Percentiles rank a stretch among this genome's conserved stretches.
Evolutionary conservation across 176 grass and related monocot species (phyloP).

Genomic region (Typha latifolia): DNA sequence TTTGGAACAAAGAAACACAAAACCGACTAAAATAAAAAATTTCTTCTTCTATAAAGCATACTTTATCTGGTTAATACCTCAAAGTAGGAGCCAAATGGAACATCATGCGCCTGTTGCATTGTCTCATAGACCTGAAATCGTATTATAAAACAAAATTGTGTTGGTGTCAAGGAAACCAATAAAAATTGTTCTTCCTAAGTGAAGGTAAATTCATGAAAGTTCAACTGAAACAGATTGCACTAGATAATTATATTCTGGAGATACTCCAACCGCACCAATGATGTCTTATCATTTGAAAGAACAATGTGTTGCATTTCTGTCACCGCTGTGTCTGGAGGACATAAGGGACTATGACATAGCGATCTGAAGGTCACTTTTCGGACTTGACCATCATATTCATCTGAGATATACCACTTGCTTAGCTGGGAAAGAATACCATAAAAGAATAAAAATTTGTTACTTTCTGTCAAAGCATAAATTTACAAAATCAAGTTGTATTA

Average conservation of each 20-base stretch:
- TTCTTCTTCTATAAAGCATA: neutral
- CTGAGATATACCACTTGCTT: constrained; percentile 51
- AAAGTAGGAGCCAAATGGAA: constrained; percentile 96
- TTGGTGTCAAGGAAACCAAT: constrained; percentile 10
- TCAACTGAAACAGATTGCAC: constrained; percentile 9
- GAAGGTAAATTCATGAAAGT: neutral
- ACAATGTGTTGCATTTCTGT: constrained; percentile 66
- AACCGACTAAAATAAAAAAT: neutral
- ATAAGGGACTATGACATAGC: constrained; percentile 84
- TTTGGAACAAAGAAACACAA: neutral
- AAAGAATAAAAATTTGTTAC: neutral
- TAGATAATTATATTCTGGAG: constrained; percentile 5
- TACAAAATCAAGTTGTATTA: neutral
- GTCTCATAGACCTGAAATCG: constrained; percentile 76
- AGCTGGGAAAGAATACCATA: constrained; percentile 37
- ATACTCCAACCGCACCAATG: constrained; percentile 52
- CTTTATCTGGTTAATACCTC: constrained; percentile 48
- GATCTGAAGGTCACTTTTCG: constrained; percentile 84
- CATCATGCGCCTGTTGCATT: constrained; percentile 90
- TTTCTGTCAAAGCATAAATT: neutral
- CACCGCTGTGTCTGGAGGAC: constrained; percentile 81
- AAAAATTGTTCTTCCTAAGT: neutral
- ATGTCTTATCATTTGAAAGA: constrained; percentile 56
- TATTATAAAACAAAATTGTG: constrained; percentile 11
- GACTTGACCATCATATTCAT: constrained; percentile 56